Base-by-base conservation (phyloP, 2,329 filamentous ascomycete genomes). In the Teratosphaeriaceae sp. region DNA sequence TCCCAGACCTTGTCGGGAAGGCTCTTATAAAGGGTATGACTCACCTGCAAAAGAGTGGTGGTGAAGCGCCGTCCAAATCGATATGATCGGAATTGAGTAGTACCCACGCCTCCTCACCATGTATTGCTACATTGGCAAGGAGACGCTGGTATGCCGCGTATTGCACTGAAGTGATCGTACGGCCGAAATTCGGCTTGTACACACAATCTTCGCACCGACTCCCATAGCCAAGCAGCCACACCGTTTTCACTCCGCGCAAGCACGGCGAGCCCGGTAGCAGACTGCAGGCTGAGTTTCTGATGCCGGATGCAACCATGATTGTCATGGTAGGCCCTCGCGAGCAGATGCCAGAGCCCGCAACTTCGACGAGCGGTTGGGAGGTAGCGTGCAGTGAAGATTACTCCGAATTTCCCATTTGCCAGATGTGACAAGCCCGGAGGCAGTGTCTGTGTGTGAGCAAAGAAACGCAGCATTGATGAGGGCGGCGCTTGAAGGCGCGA, bases 401-500 rank as follows among this genome's bases (percentile, higher is more conserved):
- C 87, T 92, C 87, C 86, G 86, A 92, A 90, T 92, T 92, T 92
- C 86, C 88, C 86, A 89, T 88, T 88, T 89, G 87, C 86, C 71
- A 67, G 50, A 50, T 20, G 43, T 55, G 51, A 50, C 46, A 44
- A 51, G 48, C 42, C 24, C 34, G 31, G 36, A 23, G 38, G 51
- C 57, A 61, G 56, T 54, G 68, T 75, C 70, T 67, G 72, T 86
- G 79, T 78, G 85, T 84, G 83, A 84, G 85, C 85, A 89, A 88
- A 87, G 85, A 89, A 89, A 89, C 84, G 84, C 85, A 85, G 85
- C 86, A 78, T 86, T 89, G 83, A 80, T 76, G 78, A 84, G 84
- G 84, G 82, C 80, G 84, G 79, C 81, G 80, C 82, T 85, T 84
- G 73, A 66, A 66, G 64, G 64, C 61, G 68, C 67, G 42, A 54